These are phyloP conservation scores for Fusarium secorum DNA, from an alignment of 2,329 filamentous ascomycete species.

Conservation along the genomic window DNA sequence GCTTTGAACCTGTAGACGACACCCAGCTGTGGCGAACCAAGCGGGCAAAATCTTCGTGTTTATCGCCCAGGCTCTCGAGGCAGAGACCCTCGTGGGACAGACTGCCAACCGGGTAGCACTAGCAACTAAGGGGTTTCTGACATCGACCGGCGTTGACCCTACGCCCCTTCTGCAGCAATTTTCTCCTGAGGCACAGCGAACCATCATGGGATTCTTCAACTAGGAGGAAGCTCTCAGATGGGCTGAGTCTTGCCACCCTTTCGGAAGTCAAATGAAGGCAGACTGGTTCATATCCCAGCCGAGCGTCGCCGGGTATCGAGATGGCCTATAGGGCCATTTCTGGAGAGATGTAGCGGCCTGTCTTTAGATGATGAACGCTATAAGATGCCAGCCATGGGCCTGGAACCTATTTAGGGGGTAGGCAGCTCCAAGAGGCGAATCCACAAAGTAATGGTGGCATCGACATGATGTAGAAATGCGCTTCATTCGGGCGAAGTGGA, in stretches of 20 bases:
- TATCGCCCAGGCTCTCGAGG: slow-evolving; percentile 88
- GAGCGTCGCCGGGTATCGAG: not conserved
- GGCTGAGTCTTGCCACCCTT: not conserved
- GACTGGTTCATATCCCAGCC: not conserved
- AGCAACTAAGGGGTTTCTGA: slow-evolving; percentile 80
- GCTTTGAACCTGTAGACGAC: slow-evolving; percentile 67
- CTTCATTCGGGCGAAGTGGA: not conserved
- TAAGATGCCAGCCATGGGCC: slow-evolving; percentile 18
- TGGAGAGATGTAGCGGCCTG: slow-evolving; percentile 28
- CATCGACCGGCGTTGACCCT: slow-evolving; percentile 76
- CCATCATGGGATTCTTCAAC: slow-evolving; percentile 80
- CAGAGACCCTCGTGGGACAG: slow-evolving; percentile 86
- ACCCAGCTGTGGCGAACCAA: slow-evolving; percentile 80
- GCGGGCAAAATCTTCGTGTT: slow-evolving; percentile 83
- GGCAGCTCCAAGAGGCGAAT: slow-evolving; percentile 8
- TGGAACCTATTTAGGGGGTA: slow-evolving; percentile 18
- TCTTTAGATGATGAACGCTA: slow-evolving; percentile 35
- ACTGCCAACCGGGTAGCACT: slow-evolving; percentile 79
- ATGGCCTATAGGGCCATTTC: slow-evolving; percentile 3
- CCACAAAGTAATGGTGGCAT: slow-evolving; percentile 14
- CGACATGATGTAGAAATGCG: slow-evolving; percentile 2
- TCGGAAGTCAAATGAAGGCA: not conserved
- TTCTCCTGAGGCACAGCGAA: slow-evolving; percentile 80
- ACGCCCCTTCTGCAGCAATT: slow-evolving; percentile 78
- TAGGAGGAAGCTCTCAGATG: slow-evolving; percentile 48